phyloP scores from a whole-genome alignment of 345 rosid genomes.

The Pugionium cornutum region DNA sequence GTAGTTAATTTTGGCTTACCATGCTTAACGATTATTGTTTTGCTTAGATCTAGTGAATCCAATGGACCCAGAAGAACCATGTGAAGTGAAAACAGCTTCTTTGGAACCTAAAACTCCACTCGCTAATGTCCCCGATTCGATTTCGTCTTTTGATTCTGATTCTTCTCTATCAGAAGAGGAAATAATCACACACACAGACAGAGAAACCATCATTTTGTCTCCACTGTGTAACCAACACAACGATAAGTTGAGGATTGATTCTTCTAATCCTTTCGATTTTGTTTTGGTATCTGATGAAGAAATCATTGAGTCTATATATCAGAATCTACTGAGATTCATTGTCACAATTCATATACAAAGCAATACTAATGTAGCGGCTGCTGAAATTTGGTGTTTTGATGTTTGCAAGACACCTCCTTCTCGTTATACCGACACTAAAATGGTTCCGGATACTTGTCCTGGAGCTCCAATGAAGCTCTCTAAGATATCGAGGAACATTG shows the following conservation, averaged over 20 bases:
- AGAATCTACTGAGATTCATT: slow-evolving; percentile 28
- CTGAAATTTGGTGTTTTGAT: slow-evolving; percentile 31
- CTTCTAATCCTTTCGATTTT: background rate
- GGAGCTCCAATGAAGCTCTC: slow-evolving; percentile 41
- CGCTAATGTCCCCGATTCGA: slow-evolving; percentile 14
- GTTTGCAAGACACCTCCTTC: slow-evolving; percentile 36
- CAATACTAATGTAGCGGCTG: background rate
- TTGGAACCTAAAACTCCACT: slow-evolving; percentile 27
- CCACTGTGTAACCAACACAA: slow-evolving; percentile 20
- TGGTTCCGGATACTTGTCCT: slow-evolving; percentile 38
- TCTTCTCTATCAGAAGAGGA: slow-evolving; percentile 33
- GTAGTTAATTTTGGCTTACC: background rate
- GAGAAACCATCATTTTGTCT: background rate
- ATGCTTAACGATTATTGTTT: background rate
- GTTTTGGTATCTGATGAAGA: slow-evolving; percentile 38
- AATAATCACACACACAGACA: background rate
- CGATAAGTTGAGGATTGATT: slow-evolving; percentile 8
- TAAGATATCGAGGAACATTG: slow-evolving; percentile 29
- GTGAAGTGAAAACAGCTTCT: slow-evolving; percentile 16
- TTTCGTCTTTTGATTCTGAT: slow-evolving; percentile 24
- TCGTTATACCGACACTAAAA: background rate
- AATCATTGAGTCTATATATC: slow-evolving; percentile 29
- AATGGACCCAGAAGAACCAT: slow-evolving; percentile 30
- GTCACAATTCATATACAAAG: slow-evolving; percentile 13
- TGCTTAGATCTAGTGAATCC: slow-evolving; percentile 15